Base-by-base conservation (phyloP, 345 rosid genomes). In the Hevea brasiliensis region DNA sequence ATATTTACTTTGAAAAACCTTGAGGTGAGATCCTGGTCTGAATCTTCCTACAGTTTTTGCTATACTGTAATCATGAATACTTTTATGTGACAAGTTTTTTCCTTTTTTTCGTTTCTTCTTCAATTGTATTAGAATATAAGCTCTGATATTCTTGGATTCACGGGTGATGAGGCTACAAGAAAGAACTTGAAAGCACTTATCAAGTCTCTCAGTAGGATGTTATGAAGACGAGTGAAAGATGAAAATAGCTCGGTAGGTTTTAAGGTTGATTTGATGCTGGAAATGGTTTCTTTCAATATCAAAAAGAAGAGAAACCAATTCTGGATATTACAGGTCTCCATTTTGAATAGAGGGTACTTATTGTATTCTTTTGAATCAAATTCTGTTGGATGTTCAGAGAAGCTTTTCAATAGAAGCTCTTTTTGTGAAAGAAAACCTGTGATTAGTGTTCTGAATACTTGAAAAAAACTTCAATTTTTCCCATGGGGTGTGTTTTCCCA, bases 131-230 rank as follows among this genome's bases (percentile, higher is more conserved):
- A 11, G 12, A 44, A 44, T 45, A 93, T 96, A 89, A 96, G 94
- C 85, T 91, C 98, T 9, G 99, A 96, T 81, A 79, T 96, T 44
- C 81, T 96, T 80, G 99, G 98, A 68, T 93, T 93, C 89, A 96
- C 98, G n/a, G 98, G 99, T 13, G 98, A 96, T 51, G 98, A 96
- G 74, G 85, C 90, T 64, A 93, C 97, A 6, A 91, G 97, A 78
- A 80, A 76, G 81, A 96, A 89, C 81, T 84, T 96, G 77, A 96
- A 93, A 81, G 84, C 80, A 54, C 98, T 96, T 60, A 96, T 96
- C 66, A 96, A 88, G 85, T 93, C 99, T 69, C 97, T 96, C 17
- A 93, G 99, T 84, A 88, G 99, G 86, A 71, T 96, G 64, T 62
- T 96, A 74, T 91, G 83, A 90, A 80, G 79, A n/a, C n/a, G n/a